These are phyloP conservation scores for Cornus kousa DNA, from an alignment of 148 eudicot species.

Conservation along the genomic window DNA sequence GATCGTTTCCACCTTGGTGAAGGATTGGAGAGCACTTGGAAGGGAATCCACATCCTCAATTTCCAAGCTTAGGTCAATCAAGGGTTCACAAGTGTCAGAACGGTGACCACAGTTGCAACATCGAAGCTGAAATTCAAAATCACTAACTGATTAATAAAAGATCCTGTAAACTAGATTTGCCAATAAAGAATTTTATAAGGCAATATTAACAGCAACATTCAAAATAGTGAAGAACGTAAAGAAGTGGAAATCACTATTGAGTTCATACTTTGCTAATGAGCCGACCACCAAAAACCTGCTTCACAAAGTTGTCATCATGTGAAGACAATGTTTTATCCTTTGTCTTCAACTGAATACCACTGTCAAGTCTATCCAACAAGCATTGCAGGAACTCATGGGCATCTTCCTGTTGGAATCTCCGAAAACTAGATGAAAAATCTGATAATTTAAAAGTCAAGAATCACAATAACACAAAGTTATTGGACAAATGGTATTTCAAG, in stretches of 20 bases:
- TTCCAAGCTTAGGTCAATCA: conserved; percentile 81
- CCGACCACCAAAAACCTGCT: conserved; percentile 80
- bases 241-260: conserved; percentile 4
- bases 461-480: conserved; percentile 12
- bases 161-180: not conserved
- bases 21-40: conserved; percentile 64
- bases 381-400: conserved; percentile 92
- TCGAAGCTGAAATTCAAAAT: conserved; percentile 46
- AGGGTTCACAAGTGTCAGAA: conserved; percentile 77
- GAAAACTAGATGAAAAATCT: conserved; percentile 74
- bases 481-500: not conserved
- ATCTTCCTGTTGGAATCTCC: conserved; percentile 85
- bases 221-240: not conserved
- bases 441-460: conserved; percentile 46
- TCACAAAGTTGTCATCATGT: conserved; percentile 50
- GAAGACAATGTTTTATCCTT: conserved; percentile 13
- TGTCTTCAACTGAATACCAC: conserved; percentile 27
- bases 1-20: conserved; percentile 82
- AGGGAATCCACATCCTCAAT: conserved; percentile 65
- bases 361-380: conserved; percentile 76
- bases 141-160: not conserved
- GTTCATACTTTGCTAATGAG: conserved; percentile 73
- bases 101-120: conserved; percentile 77
- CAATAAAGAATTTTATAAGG: not conserved
- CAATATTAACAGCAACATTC: not conserved